phyloP scores from a whole-genome alignment of 208 protist genomes.

The Perkinsela sp. region DNA sequence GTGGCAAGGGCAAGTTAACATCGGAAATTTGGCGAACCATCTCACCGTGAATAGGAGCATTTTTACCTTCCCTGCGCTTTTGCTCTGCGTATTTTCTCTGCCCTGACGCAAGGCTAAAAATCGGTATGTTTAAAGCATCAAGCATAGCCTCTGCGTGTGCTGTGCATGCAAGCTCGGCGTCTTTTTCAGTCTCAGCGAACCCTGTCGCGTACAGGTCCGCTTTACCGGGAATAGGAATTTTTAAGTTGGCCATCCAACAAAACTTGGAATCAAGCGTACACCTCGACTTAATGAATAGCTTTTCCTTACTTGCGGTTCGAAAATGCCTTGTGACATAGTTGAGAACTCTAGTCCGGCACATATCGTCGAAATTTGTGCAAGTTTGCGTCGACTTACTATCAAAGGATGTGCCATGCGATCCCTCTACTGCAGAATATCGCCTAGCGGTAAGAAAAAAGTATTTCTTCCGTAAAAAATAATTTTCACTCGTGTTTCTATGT shows the following conservation, averaged over 20 bases:
- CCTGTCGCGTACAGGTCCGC: neutral
- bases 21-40: neutral
- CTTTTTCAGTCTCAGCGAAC: neutral
- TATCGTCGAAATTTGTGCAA: conserved; percentile 1
- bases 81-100: neutral
- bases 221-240: neutral
- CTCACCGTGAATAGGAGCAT: neutral
- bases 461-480: no score
- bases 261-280: neutral
- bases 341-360: neutral
- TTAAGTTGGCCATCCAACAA: neutral
- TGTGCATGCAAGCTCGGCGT: neutral
- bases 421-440: no score
- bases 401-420: no score
- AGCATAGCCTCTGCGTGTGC: neutral
- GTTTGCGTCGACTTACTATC: no score
- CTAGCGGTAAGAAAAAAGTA: no score
- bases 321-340: neutral
- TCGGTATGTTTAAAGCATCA: neutral
- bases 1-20: neutral
- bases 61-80: neutral
- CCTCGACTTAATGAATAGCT: neutral
- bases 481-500: no score
- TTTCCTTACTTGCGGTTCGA: neutral
- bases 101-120: neutral